Evolutionary conservation across 352 stramenopile genomes (phyloP), one percentile per base, ranked within the genome.

Genomic region (Phytophthora sojae): DNA sequence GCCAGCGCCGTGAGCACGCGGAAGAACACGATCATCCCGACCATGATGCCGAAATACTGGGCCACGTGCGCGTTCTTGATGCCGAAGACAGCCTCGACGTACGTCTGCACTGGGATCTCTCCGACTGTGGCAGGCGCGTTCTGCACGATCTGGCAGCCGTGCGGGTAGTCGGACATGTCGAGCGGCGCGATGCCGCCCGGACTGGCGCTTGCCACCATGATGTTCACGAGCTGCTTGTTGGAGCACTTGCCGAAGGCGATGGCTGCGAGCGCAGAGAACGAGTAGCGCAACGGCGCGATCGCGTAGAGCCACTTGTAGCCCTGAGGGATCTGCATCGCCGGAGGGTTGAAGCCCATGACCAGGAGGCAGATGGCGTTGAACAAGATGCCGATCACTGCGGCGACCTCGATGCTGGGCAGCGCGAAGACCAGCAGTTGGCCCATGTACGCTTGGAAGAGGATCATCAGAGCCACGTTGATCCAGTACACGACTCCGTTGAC

Each of bases 231-330:
- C 37, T 79, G 72, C 4, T 74, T 53, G 19, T 64, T 51, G 11
- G 68, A 68, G 19, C 80, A 88, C 19, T 84, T 69, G 35, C 59
- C 63, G 35, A 85, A 87, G 6, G 75, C 72, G 44, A 81, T 64
- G 35, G 71, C 69, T 7, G 57, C 68, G 39, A 83, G 47, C 7
- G 69, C 69, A 6, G 79, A 64, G 25, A 84, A 79, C 32, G 63
- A 67, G 72, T 85, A 85, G 21, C 78, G 69, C 26, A 74, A 67
- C 17, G 76, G 76, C 0, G 58, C 61, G 37, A 83, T 76, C 12
- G 49, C 39, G 56, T 84, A 85, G 42, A 85, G 67, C 77, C 79
- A 87, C 51, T 79, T 77, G 67, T 84, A 87, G 7, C 71, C 75
- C 2, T 49, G 30, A 0, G 77, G 79, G 35, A 87, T 85, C 51